phyloP scores from a whole-genome alignment of 768 basidiomycete genomes.

The Lactifluus pinguis region DNA sequence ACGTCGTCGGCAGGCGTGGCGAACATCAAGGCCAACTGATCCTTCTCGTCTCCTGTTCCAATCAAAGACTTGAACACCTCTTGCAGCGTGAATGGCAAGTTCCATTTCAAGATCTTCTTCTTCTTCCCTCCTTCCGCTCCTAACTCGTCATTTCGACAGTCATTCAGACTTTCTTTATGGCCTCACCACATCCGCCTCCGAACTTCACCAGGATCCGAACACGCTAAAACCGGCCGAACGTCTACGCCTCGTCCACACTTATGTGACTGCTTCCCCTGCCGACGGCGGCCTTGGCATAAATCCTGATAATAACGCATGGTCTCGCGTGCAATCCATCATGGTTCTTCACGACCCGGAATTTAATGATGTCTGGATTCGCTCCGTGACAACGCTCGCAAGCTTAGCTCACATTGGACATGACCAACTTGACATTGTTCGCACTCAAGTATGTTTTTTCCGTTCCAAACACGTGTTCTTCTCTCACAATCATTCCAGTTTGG shows the following conservation, averaged over 20 bases:
- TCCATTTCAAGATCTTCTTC: not conserved
- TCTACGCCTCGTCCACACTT: slow-evolving; percentile 67
- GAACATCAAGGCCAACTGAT: slow-evolving; percentile 67
- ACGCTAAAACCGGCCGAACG: slow-evolving; percentile 63
- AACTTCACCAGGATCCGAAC: slow-evolving; percentile 30
- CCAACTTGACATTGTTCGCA: slow-evolving; percentile 59
- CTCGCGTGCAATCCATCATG: slow-evolving; percentile 72
- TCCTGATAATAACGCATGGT: slow-evolving; percentile 64
- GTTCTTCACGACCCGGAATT: slow-evolving; percentile 77
- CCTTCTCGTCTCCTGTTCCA: slow-evolving; percentile 65
- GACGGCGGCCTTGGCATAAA: slow-evolving; percentile 84
- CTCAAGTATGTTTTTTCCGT: slow-evolving; percentile 43
- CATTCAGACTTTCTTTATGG: slow-evolving; percentile 72
- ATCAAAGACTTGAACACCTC: slow-evolving; percentile 50
- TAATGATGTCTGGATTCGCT: slow-evolving; percentile 69
- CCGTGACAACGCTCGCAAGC: slow-evolving; percentile 44
- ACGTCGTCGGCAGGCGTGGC: slow-evolving; percentile 69
- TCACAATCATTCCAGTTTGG: slow-evolving; percentile 47
- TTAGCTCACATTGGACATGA: slow-evolving; percentile 49
- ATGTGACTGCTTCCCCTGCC: slow-evolving; percentile 55
- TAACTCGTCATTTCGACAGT: slow-evolving; percentile 29
- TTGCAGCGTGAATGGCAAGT: slow-evolving; percentile 68
- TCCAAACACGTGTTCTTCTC: slow-evolving; percentile 9
- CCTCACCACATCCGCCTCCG: slow-evolving; percentile 44
- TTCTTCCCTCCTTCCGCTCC: no score